Evolutionary conservation across 176 grass and related monocot genomes (phyloP), one percentile per base, ranked within the genome.

Genomic region (Alopecurus myosuroides): DNA sequence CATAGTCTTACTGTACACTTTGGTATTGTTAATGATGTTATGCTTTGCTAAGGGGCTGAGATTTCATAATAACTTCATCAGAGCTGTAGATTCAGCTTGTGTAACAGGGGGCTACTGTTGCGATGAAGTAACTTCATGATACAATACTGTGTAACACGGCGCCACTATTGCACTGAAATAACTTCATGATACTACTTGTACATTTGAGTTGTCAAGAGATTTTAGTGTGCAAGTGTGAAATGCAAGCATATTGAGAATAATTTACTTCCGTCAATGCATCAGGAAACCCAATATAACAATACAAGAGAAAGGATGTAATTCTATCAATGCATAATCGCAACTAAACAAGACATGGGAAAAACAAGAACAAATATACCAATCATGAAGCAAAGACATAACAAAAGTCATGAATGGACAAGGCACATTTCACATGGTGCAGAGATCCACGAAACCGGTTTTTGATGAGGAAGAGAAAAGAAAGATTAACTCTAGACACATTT

Each of bases 61-160:
- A n/a, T 66, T 55, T 46, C 26, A 64, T 57, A 64, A 78, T 83
- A 90, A 78, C 78, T 55, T 70, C 68, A 25, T 61, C 42, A 35
- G 23, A 49, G 29, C 67, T 80, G 57, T 75, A 80, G 39, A 62
- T 57, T 56, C 46, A 70, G 30, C 49, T 52, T 66, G 26, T 80
- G 76, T 44, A 73, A 46, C 69, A 72, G 3, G 23, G 46, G 19
- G 56, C 26, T 78, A 66, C 29, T 55, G 35, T 33, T 49, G 29
- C 3, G 48, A 37, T 8, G 22, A 90, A 51, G 17, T 36, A 30
- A 64, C 76, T 44, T 44, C 41, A 44, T 44, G 41, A 44, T 12
- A 12, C 41, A 44, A 44, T 12, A 44, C 41, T 10, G 26, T 80
- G 76, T 52, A 65, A 29, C 69, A 48, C 8, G 45, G 29, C 13